Evolutionary conservation across 164 flowering plant species (phyloP).

Genomic region (Stephania cephalantha): DNA sequence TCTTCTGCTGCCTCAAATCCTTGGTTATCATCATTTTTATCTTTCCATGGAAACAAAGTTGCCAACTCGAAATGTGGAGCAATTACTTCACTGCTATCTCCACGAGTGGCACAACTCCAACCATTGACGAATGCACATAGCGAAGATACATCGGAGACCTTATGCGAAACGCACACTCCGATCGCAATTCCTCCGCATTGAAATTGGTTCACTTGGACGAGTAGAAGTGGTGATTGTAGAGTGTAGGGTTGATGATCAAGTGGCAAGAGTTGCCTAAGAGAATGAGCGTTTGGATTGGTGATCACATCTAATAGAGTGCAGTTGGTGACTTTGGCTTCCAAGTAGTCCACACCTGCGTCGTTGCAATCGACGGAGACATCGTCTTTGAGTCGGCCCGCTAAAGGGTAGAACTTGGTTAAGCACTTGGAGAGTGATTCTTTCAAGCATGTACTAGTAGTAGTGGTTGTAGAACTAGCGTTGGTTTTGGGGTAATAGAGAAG

Average conservation of each 20-base stretch:
- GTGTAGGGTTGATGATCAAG: background rate
- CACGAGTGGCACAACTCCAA: conserved; percentile 36
- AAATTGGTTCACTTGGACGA: conserved; percentile 38
- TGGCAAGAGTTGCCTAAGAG: conserved; percentile 26
- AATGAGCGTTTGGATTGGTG: conserved; percentile 12
- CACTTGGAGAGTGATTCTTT: conserved; percentile 5
- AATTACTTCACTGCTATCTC: background rate
- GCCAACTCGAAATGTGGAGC: conserved; percentile 22
- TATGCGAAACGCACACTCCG: conserved; percentile 42
- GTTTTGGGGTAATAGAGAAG: conserved; percentile 6
- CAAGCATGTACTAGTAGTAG: background rate
- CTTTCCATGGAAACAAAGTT: conserved; percentile 28
- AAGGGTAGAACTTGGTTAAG: background rate
- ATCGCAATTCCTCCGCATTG: conserved; percentile 56
- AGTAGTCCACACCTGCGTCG: conserved; percentile 7
- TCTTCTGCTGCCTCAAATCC: conserved; percentile 9
- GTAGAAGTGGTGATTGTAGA: conserved; percentile 8
- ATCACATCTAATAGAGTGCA: background rate
- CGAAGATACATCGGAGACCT: conserved; percentile 33
- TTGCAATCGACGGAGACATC: background rate
- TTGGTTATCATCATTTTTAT: background rate
- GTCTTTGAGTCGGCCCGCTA: conserved; percentile 7
- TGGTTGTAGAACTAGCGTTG: background rate
- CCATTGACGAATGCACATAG: conserved; percentile 27
- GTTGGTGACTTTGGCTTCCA: background rate